Evolutionary conservation across 306 rosid species (phyloP).

Genomic region (Mimosa bimucronata): DNA sequence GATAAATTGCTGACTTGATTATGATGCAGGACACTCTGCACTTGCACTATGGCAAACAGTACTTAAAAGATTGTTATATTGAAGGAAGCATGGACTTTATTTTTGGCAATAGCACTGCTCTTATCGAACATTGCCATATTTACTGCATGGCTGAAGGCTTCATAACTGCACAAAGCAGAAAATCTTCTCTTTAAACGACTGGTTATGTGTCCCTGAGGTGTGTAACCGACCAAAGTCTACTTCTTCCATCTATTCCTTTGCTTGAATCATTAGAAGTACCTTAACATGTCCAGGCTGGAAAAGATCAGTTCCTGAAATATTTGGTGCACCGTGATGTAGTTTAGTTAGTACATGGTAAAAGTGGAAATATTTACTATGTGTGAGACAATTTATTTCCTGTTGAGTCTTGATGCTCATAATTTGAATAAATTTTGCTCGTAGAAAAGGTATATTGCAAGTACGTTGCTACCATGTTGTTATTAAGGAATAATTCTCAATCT

Average conservation of each 20-base stretch:
- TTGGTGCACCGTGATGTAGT: not conserved
- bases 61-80: constrained; percentile 82
- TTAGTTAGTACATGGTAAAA: constrained; percentile 2
- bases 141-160: constrained; percentile 84
- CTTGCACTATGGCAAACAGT: constrained; percentile 82
- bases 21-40: constrained; percentile 79
- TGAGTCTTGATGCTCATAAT: not conserved
- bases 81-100: constrained; percentile 98
- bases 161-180: constrained; percentile 86
- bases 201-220: constrained; percentile 89
- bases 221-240: constrained; percentile 21
- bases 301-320: constrained; percentile 18
- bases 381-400: not conserved
- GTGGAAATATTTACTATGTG: not conserved
- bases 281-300: constrained; percentile 24
- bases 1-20: constrained; percentile 19
- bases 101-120: constrained; percentile 90
- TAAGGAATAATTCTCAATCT: not conserved
- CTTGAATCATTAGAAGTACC: constrained; percentile 29
- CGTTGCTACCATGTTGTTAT: not conserved
- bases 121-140: constrained; percentile 83
- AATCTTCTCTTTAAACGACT: constrained; percentile 80
- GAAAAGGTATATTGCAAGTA: not conserved
- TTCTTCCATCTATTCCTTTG: constrained; percentile 5
- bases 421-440: not conserved